Evolutionary conservation across 2,329 filamentous ascomycete species (phyloP).

Genomic region (Leptographium wingfieldii): DNA sequence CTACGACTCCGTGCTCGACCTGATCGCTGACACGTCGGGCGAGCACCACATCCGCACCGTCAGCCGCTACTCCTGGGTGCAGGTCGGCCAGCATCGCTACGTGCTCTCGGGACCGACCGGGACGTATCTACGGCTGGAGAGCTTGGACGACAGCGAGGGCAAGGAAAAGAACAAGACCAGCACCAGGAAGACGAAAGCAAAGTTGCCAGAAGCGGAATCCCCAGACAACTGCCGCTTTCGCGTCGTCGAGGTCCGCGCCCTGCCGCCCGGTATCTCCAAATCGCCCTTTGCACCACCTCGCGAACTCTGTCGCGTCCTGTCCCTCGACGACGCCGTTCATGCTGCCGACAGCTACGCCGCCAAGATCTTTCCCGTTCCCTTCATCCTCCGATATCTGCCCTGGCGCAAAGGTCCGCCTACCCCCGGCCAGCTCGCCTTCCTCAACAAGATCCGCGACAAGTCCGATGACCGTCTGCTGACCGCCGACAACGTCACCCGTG

Average conservation of each 20-base stretch:
- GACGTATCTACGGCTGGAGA: constrained; percentile 45
- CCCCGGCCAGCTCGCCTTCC: constrained; percentile 50
- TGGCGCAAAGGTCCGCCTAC: constrained; percentile 63
- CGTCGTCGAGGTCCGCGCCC: constrained; percentile 35
- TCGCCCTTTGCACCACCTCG: constrained; percentile 57
- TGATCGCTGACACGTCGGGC: constrained; percentile 68
- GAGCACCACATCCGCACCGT: constrained; percentile 68
- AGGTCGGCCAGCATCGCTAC: constrained; percentile 56
- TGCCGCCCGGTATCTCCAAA: constrained; percentile 28
- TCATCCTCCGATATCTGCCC: constrained; percentile 50
- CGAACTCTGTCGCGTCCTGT: constrained; percentile 49
- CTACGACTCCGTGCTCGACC: constrained; percentile 83
- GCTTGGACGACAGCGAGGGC: neutral
- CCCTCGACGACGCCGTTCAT: constrained; percentile 64
- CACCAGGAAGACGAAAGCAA: constrained; percentile 1
- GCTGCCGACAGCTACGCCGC: constrained; percentile 73
- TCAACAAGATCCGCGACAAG: constrained; percentile 52
- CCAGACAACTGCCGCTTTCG: constrained; percentile 20
- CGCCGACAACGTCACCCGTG: constrained; percentile 54
- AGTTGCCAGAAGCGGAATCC: constrained; percentile 14
- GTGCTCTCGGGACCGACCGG: constrained; percentile 55
- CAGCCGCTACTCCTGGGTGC: constrained; percentile 73
- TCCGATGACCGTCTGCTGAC: constrained; percentile 36
- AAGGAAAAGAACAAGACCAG: too few species aligned
- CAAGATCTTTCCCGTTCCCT: constrained; percentile 50